Evolutionary conservation across 352 stramenopile species (phyloP).

Genomic region (Pythium coloratum): DNA sequence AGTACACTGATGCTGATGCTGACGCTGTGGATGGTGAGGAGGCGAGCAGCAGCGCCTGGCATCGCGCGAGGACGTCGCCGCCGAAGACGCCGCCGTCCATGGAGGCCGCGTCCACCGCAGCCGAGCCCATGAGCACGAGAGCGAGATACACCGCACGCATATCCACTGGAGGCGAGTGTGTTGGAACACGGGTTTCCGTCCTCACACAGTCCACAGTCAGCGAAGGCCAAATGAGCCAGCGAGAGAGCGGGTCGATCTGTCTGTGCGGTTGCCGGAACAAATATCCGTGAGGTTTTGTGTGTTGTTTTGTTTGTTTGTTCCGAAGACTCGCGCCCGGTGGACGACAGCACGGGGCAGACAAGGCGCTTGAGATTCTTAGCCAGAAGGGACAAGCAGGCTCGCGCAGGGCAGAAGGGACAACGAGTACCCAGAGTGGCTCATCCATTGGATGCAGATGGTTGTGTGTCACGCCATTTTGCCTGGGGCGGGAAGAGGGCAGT

Average conservation of each 20-base stretch:
- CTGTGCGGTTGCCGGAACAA: background rate
- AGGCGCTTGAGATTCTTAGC: background rate
- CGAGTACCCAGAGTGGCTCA: background rate
- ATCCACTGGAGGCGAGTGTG: background rate
- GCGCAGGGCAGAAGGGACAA: background rate
- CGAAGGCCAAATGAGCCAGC: slow-evolving; percentile 7
- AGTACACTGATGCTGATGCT: background rate
- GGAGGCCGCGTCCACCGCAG: background rate
- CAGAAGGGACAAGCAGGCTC: slow-evolving; percentile 5
- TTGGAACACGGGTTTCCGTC: background rate
- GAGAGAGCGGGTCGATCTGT: background rate
- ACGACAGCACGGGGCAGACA: background rate
- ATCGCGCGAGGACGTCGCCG: slow-evolving; percentile 21
- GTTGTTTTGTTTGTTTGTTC: background rate
- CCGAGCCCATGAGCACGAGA: background rate
- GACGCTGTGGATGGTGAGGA: background rate
- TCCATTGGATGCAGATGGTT: background rate
- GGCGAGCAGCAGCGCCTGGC: slow-evolving; percentile 6
- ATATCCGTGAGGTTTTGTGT: background rate
- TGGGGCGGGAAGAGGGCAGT: background rate
- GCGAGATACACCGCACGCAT: background rate
- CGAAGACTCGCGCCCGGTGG: background rate
- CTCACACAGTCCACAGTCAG: slow-evolving; percentile 2
- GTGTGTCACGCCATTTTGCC: background rate
- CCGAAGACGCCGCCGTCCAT: background rate